These are phyloP conservation scores for Tubosaeta sp. DNA, from an alignment of 768 basidiomycete species.

Conservation along the genomic window DNA sequence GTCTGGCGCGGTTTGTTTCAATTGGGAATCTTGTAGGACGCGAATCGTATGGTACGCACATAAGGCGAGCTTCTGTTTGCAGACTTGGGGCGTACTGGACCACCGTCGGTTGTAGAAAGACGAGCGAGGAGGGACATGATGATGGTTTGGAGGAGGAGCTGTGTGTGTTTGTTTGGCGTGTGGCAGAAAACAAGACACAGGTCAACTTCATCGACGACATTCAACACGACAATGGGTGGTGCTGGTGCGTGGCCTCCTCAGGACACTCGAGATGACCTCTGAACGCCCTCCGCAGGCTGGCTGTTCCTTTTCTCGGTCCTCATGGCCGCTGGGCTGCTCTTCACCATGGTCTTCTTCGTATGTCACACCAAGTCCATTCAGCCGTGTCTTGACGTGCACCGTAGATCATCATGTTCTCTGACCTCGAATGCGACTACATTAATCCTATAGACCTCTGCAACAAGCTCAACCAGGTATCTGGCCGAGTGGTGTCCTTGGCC, in stretches of 20 bases:
- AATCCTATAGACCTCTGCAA: conserved; percentile 99
- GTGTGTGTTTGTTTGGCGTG: conserved; percentile 27
- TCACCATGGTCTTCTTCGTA: conserved; percentile 99
- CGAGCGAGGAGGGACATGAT: conserved; percentile 31
- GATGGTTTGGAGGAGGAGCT: conserved; percentile 11
- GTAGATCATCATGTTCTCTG: conserved; percentile 99
- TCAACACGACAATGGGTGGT: conserved; percentile 35
- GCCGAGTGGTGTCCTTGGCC: neutral
- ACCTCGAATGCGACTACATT: conserved; percentile 99
- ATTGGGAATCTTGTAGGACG: conserved; percentile 18
- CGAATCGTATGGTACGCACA: conserved; percentile 33
- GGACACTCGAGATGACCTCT: neutral
- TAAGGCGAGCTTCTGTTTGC: conserved; percentile 30
- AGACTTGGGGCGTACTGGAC: conserved; percentile 30
- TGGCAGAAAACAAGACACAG: conserved; percentile 23
- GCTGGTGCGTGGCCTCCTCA: conserved; percentile 33
- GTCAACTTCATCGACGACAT: neutral
- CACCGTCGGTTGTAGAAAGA: conserved; percentile 25
- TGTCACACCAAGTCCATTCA: conserved; percentile 32
- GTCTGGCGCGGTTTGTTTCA: conserved; percentile 19
- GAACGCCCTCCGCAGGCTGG: conserved; percentile 62
- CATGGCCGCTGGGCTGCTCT: conserved; percentile 89
- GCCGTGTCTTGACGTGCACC: neutral
- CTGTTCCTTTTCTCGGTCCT: conserved; percentile 95
- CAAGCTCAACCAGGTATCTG: conserved; percentile 90